Conservation (phyloP, 768 basidiomycete genomes). For the Lactifluus volemus region DNA sequence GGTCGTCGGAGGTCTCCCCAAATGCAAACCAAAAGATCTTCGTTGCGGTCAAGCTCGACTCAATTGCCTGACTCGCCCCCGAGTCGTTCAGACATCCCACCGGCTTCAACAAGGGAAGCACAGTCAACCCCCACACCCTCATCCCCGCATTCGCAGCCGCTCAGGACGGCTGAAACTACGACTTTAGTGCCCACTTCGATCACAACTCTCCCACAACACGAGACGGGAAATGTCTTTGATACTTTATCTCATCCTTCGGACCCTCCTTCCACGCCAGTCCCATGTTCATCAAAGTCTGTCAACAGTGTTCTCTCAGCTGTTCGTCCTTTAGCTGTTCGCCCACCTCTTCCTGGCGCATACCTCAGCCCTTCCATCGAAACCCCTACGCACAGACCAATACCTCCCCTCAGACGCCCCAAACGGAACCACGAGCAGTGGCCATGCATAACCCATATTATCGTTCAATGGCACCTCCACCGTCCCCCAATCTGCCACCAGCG, state of each 20-base stretch:
- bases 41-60: neutral
- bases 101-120: neutral
- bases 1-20: conserved; percentile 1
- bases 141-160: neutral
- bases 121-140: neutral
- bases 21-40: conserved; percentile 1
- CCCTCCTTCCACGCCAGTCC: conserved; percentile 6
- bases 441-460: conserved; percentile 13
- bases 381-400: neutral
- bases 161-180: neutral
- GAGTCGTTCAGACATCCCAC: neutral
- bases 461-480: conserved; percentile 20
- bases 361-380: conserved; percentile 8
- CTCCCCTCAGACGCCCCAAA: conserved; percentile 10
- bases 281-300: conserved; percentile 1
- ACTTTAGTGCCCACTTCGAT: neutral
- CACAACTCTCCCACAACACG: neutral
- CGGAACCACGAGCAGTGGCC: conserved; percentile 9
- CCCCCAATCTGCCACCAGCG: conserved; percentile 13
- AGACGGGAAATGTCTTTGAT: neutral
- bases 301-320: neutral
- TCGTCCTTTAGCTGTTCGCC: neutral
- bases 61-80: neutral
- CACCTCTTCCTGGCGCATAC: conserved; percentile 7
- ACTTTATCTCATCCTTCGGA: neutral